A percentile compares a stretch with the other conserved stretches of the same genome.
phyloP scores from a whole-genome alignment of 352 stramenopile species.

The Phytophthora macrochlamydospora region DNA sequence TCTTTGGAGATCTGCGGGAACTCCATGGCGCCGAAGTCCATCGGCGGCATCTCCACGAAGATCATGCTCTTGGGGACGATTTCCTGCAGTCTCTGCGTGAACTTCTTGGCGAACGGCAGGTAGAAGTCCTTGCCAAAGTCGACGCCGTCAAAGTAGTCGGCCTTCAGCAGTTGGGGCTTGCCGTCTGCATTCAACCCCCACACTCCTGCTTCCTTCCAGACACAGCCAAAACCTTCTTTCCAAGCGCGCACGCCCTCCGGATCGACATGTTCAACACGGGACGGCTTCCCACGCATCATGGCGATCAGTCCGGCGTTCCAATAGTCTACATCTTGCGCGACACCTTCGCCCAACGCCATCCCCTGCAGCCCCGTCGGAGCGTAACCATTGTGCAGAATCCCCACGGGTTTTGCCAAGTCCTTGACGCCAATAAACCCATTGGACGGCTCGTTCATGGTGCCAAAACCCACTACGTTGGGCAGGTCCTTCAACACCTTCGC shows the following conservation, averaged over 20 bases:
- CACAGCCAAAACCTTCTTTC: conserved; percentile 54
- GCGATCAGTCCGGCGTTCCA: conserved; percentile 69
- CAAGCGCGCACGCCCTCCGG: conserved; percentile 60
- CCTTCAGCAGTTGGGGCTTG: conserved; percentile 48
- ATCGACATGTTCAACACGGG: conserved; percentile 49
- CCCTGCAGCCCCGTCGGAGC: conserved; percentile 70
- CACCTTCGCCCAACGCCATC: conserved; percentile 73
- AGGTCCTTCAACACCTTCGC: conserved; percentile 60
- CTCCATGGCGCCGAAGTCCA: conserved; percentile 57
- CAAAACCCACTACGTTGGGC: conserved; percentile 88
- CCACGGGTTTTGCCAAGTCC: conserved; percentile 41
- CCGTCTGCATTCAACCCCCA: conserved; percentile 48
- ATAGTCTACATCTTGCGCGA: conserved; percentile 58
- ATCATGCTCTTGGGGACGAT: conserved; percentile 64
- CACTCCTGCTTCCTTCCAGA: conserved; percentile 82
- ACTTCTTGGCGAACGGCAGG: conserved; percentile 68
- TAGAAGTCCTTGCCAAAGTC: conserved; percentile 79
- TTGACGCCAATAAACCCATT: conserved; percentile 66
- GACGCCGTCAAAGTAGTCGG: conserved; percentile 65
- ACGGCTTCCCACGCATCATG: conserved; percentile 54
- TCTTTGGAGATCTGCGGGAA: conserved; percentile 64
- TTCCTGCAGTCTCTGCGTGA: conserved; percentile 50
- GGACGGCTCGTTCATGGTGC: conserved; percentile 90
- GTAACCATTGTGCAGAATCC: conserved; percentile 62
- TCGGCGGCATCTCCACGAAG: conserved; percentile 78